Evolutionary conservation across 2,329 filamentous ascomycete species (phyloP).

Genomic region (Lachnellula arida): DNA sequence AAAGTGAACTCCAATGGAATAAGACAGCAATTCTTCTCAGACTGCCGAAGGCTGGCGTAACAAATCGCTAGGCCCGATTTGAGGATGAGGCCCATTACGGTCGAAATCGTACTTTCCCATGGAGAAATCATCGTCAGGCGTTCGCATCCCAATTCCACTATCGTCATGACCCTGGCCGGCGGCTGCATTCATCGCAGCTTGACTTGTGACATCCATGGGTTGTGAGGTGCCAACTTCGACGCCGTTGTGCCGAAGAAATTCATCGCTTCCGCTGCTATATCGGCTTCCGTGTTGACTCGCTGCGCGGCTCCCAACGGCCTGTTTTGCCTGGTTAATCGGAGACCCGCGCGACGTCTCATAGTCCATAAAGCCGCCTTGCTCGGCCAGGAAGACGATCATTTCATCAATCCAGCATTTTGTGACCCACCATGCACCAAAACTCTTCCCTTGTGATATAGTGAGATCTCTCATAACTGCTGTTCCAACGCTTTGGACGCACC

Average conservation of each 20-base stretch:
- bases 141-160: slow-evolving; percentile 69
- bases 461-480: slow-evolving; percentile 77
- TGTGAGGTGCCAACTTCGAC: slow-evolving; percentile 18
- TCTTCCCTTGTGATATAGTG: slow-evolving; percentile 71
- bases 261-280: slow-evolving; percentile 31
- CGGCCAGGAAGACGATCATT: slow-evolving; percentile 85
- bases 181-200: slow-evolving; percentile 43
- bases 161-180: slow-evolving; percentile 59
- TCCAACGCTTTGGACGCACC: slow-evolving; percentile 70
- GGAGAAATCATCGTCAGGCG: slow-evolving; percentile 60
- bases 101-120: slow-evolving; percentile 53
- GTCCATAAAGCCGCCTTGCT: slow-evolving; percentile 82
- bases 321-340: slow-evolving; percentile 19
- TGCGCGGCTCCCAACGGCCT: slow-evolving; percentile 16
- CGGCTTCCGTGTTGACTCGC: slow-evolving; percentile 25
- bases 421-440: slow-evolving; percentile 91
- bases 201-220: slow-evolving; percentile 37
- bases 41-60: slow-evolving; percentile 17
- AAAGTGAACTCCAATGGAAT: slow-evolving; percentile 6
- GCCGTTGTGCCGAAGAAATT: slow-evolving; percentile 24
- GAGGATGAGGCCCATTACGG: slow-evolving; percentile 19
- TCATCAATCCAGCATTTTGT: slow-evolving; percentile 95
- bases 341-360: slow-evolving; percentile 42
- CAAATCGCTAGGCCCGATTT: slow-evolving; percentile 18
- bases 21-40: not conserved